A percentile compares a stretch with the other conserved stretches of the same genome.
These are phyloP conservation scores for Hypoxylon sp. DNA, from an alignment of 2,329 filamentous ascomycete genomes.

Conservation along the genomic window DNA sequence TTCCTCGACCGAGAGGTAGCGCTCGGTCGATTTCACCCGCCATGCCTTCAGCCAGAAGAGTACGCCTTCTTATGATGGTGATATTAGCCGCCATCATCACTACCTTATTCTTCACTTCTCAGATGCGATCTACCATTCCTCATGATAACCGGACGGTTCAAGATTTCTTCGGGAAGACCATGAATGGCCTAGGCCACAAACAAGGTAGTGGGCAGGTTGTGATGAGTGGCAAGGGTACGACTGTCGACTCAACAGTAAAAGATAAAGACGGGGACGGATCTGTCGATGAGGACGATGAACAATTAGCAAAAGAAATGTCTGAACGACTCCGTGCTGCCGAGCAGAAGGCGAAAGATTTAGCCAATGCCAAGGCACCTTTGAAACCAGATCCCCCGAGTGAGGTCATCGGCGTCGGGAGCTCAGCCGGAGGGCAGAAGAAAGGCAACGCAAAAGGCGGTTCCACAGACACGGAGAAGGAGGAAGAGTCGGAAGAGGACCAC, in stretches of 20 bases:
- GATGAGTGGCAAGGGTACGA: conserved; percentile 56
- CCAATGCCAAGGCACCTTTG: conserved; percentile 74
- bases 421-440: conserved; percentile 65
- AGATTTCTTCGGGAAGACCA: conserved; percentile 73
- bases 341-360: conserved; percentile 75
- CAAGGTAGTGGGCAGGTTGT: conserved; percentile 55
- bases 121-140: conserved; percentile 64
- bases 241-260: conserved; percentile 57
- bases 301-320: conserved; percentile 67
- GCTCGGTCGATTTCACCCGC: conserved; percentile 11
- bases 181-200: conserved; percentile 64
- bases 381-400: conserved; percentile 70
- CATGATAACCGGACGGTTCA: conserved; percentile 60
- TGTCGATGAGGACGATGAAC: conserved; percentile 68
- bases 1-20: conserved; percentile 3
- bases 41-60: conserved; percentile 79
- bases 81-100: conserved; percentile 74
- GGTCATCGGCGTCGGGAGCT: conserved; percentile 71
- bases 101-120: conserved; percentile 79
- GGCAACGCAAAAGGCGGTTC: conserved; percentile 58
- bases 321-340: conserved; percentile 77
- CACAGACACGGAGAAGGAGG: conserved; percentile 63
- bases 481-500: conserved; percentile 70
- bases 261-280: conserved; percentile 69
- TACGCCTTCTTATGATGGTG: conserved; percentile 75